Evolutionary conservation across 768 basidiomycete species (phyloP).

Genomic region (Multifurca ochricompacta): DNA sequence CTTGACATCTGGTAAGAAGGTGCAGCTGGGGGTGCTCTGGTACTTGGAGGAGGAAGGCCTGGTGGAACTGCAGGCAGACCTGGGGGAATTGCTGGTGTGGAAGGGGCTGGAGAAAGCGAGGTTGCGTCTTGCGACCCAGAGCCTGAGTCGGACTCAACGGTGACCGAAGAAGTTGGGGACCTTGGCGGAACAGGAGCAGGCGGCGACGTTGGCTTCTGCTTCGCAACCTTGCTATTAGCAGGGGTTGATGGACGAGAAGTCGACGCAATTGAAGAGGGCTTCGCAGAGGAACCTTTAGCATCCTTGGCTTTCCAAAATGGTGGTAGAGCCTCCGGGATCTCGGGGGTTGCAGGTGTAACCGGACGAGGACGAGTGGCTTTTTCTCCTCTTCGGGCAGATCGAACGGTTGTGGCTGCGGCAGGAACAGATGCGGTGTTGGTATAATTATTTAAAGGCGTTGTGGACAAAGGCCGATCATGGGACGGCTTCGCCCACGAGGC

Average conservation of each 20-base stretch:
- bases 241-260: conserved; percentile 56
- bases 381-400: conserved; percentile 22
- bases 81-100: conserved; percentile 42
- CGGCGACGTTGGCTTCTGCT: conserved; percentile 12
- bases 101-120: conserved; percentile 32
- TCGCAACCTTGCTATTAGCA: conserved; percentile 22
- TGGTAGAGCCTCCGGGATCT: conserved; percentile 12
- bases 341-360: conserved; percentile 31
- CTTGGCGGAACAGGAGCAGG: conserved; percentile 20
- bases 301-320: conserved; percentile 28
- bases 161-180: conserved; percentile 23
- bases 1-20: conserved; percentile 77
- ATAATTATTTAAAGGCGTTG: conserved; percentile 26
- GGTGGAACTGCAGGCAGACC: conserved; percentile 48
- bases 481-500: conserved; percentile 38
- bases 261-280: conserved; percentile 40
- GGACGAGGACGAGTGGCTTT: conserved; percentile 32
- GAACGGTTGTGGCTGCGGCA: neutral
- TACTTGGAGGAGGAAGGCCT: conserved; percentile 40
- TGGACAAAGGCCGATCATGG: conserved; percentile 17
- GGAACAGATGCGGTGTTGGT: conserved; percentile 19
- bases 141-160: conserved; percentile 24
- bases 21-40: conserved; percentile 35
- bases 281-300: conserved; percentile 34
- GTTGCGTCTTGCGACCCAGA: conserved; percentile 22